Evolutionary conservation across 805 yeast species (phyloP).

Genomic region (Candida boidinii): DNA sequence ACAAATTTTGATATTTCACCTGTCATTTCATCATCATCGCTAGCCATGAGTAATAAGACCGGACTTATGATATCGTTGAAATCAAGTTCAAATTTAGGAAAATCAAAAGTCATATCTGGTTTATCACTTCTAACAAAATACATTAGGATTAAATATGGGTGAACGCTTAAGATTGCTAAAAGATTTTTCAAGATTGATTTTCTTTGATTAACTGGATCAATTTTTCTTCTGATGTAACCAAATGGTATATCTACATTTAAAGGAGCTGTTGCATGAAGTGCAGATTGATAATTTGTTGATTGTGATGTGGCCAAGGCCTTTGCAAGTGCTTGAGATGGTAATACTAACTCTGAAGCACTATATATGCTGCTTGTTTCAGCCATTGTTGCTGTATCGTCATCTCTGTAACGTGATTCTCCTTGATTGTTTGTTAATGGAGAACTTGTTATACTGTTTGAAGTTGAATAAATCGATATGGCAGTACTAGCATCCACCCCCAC

Average conservation of each 20-base stretch:
- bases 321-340: too few species aligned
- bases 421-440: too few species aligned
- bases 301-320: too few species aligned
- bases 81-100: constrained; percentile 10
- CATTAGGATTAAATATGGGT: constrained; percentile 27
- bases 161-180: constrained; percentile 21
- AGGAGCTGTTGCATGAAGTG: neutral
- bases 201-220: constrained; percentile 8
- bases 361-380: too few species aligned
- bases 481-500: too few species aligned
- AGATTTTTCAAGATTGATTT: constrained; percentile 19
- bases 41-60: constrained; percentile 28
- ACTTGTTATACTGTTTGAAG: too few species aligned
- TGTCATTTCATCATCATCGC: constrained; percentile 25
- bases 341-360: too few species aligned
- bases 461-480: too few species aligned
- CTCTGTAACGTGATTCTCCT: too few species aligned
- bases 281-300: constrained; percentile 1
- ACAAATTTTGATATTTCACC: constrained; percentile 28
- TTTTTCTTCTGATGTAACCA: constrained; percentile 4
- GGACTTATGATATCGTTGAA: constrained; percentile 20
- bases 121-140: constrained; percentile 14
- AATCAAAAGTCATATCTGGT: constrained; percentile 2
- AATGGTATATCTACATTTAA: constrained; percentile 3
- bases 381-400: too few species aligned